These are phyloP conservation scores for Colletotrichum tanaceti DNA, from an alignment of 2,329 filamentous ascomycete genomes.

Conservation along the genomic window DNA sequence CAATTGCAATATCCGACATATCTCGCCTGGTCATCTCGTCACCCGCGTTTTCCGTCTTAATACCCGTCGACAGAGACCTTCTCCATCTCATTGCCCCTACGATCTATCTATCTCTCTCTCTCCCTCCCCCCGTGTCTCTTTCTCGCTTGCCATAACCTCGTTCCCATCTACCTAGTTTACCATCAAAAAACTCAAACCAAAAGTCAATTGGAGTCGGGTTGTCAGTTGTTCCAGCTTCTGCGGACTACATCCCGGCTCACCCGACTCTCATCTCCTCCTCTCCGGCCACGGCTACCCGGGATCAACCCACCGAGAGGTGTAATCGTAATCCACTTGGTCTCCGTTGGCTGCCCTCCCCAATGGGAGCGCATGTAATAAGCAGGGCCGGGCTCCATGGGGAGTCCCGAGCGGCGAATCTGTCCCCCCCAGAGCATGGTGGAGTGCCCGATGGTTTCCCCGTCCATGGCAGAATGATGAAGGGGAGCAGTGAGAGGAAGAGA, in stretches of 20 bases:
- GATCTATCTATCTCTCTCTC: no score
- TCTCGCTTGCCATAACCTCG: no score
- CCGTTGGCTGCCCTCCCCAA: constrained; percentile 21
- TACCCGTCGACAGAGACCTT: no score
- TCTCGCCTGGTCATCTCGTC: no score
- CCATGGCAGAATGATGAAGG: background rate
- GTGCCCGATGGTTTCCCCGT: background rate
- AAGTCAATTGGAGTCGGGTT: constrained; percentile 20
- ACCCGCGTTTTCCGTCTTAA: no score
- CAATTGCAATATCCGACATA: background rate
- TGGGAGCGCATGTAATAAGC: constrained; percentile 30
- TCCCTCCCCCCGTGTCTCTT: no score
- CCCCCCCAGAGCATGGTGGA: constrained; percentile 21
- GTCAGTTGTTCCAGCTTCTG: constrained; percentile 9
- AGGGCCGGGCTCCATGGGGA: constrained; percentile 9
- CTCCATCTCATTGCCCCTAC: no score
- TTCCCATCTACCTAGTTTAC: background rate
- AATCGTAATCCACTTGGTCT: constrained; percentile 26
- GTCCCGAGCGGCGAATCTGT: constrained; percentile 35
- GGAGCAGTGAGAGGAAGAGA: background rate
- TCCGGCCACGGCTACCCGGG: constrained; percentile 20
- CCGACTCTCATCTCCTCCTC: background rate
- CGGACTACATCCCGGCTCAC: constrained; percentile 27
- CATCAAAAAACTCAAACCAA: background rate
- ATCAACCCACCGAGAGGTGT: constrained; percentile 22